These are phyloP conservation scores for Tolypocladium nubicola DNA, from an alignment of 2,329 filamentous ascomycete species.

Conservation along the genomic window DNA sequence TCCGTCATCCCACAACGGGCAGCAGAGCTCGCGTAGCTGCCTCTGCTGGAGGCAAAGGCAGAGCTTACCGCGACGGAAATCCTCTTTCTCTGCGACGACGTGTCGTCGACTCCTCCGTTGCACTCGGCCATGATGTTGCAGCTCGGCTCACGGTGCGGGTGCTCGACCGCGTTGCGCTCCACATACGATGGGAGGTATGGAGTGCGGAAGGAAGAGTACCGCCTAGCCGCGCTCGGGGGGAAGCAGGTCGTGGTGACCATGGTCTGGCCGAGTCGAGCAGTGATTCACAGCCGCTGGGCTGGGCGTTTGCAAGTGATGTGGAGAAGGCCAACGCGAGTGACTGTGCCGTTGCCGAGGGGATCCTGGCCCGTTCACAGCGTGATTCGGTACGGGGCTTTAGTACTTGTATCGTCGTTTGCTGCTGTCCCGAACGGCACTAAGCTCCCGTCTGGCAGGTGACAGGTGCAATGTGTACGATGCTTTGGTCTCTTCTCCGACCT, in stretches of 20 bases:
- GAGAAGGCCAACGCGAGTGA: background rate
- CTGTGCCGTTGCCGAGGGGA: background rate
- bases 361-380: background rate
- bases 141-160: conserved; percentile 3
- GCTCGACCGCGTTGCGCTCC: conserved; percentile 6
- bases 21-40: background rate
- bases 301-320: background rate
- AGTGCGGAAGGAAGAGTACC: conserved; percentile 6
- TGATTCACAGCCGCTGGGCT: background rate
- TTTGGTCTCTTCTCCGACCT: background rate
- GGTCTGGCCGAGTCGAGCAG: background rate
- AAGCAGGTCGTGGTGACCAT: conserved; percentile 10
- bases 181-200: conserved; percentile 8
- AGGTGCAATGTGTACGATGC: background rate
- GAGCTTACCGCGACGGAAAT: conserved; percentile 48
- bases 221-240: conserved; percentile 5
- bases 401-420: conserved; percentile 2
- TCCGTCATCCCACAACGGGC: background rate
- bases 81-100: conserved; percentile 40
- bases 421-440: background rate
- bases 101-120: conserved; percentile 18
- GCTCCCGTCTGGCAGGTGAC: background rate
- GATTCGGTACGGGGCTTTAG: background rate
- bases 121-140: conserved; percentile 7
- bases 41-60: background rate